Evolutionary conservation across 2,329 filamentous ascomycete species (phyloP).

Genomic region (Pseudohalonectria lignicola): DNA sequence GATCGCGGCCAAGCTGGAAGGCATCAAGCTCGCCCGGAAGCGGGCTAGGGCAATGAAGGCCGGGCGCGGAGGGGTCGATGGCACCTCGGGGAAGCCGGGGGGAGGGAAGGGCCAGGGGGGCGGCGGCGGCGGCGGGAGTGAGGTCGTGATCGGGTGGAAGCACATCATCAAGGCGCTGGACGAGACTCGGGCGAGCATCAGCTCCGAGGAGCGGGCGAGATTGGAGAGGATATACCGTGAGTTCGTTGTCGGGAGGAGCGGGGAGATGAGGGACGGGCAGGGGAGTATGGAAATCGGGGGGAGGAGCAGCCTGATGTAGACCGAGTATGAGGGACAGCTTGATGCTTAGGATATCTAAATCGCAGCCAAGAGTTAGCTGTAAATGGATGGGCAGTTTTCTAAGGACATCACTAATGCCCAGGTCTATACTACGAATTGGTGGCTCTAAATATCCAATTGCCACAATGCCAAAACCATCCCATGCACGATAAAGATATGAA

Average conservation of each 20-base stretch:
- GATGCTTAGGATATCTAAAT: too few species aligned
- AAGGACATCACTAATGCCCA: too few species aligned
- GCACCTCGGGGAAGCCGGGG: slow-evolving; percentile 9
- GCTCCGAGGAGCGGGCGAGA: slow-evolving; percentile 61
- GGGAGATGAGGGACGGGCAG: slow-evolving; percentile 91
- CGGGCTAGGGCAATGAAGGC: slow-evolving; percentile 35
- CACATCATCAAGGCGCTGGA: slow-evolving; percentile 71
- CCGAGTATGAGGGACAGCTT: too few species aligned
- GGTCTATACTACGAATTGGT: too few species aligned
- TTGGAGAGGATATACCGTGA: slow-evolving; percentile 78
- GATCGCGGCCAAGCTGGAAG: slow-evolving; percentile 71
- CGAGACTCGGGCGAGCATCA: slow-evolving; percentile 74
- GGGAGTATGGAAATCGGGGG: slow-evolving; percentile 87
- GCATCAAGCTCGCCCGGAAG: slow-evolving; percentile 62
- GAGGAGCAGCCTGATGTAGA: slow-evolving; percentile 81
- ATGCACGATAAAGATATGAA: too few species aligned
- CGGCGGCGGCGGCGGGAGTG: slow-evolving; percentile 11
- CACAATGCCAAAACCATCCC: too few species aligned
- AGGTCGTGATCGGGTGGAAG: slow-evolving; percentile 69
- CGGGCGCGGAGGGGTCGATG: slow-evolving; percentile 6
- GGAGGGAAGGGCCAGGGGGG: slow-evolving; percentile 5
- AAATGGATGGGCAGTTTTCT: too few species aligned
- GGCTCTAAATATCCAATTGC: too few species aligned
- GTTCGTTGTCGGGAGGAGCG: slow-evolving; percentile 85
- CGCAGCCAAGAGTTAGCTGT: too few species aligned